Evolutionary conservation across 441 rosid genomes (phyloP), one percentile per base, ranked within the genome.

Genomic region (Theobroma grandiflorum): DNA sequence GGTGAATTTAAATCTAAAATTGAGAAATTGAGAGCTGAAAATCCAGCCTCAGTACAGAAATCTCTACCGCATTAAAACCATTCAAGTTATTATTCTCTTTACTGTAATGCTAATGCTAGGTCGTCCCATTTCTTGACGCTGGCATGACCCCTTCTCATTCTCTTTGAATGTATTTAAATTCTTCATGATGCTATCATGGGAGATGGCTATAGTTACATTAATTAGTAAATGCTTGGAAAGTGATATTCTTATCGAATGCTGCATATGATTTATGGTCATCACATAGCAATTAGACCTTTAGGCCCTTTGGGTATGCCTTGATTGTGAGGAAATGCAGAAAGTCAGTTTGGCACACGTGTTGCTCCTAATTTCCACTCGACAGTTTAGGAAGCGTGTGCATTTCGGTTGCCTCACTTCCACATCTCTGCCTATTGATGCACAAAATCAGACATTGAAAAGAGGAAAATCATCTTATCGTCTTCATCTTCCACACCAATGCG

Each of bases 1-100:
- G 83, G 85, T 80, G 95, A 93, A 77, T 77, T 94, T 76, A 88
- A 82, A 83, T 85, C 92, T 74, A 89, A 88, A 82, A 65, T 96
- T 65, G 91, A 92, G 86, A 86, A 86, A 86, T 57, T 93, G 79
- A 86, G 84, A 59, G 80, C 84, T 75, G 83, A 82, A 38, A 83
- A 76, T 79, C 84, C 88, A 45, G 72, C 87, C 69, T 73, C 86
- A 68, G 82, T 64, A 4, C 87, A 87, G 85, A 85, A 87, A 89
- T 80, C 88, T 85, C 86, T 81, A 69, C 86, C 86, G 65, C 68
- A 61, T 68, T 84, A 69, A 74, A 70, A 47, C 42, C 53, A 26
- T 26, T 3, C n/a, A 43, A 26, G 22, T 50, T 5, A 3, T 22
- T 64, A 31, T 49, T 53, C 31, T 7, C 31, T 26, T 73, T 47